Evolutionary conservation across 1,284 basidiomycete species (phyloP).

Genomic region (Spongiforma sp.): DNA sequence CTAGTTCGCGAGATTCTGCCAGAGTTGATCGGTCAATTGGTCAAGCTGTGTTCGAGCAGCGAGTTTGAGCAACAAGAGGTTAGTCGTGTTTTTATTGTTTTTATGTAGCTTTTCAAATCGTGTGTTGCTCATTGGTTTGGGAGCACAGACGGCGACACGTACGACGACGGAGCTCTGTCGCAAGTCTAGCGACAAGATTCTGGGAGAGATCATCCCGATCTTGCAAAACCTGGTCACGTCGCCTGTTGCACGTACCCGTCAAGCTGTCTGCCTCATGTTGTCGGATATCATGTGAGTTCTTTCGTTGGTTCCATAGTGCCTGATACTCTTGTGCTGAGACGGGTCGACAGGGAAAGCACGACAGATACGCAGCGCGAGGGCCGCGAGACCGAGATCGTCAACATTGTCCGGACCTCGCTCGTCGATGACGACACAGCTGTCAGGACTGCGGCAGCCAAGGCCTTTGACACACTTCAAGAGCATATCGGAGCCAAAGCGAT

Average conservation of each 20-base stretch:
- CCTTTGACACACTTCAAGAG: constrained; percentile 94
- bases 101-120: not conserved
- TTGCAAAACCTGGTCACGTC: constrained; percentile 76
- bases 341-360: constrained; percentile 72
- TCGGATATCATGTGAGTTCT: constrained; percentile 82
- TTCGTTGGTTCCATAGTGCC: not conserved
- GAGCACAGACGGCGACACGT: constrained; percentile 76
- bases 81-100: constrained; percentile 10
- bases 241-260: constrained; percentile 75
- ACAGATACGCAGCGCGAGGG: constrained; percentile 88
- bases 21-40: constrained; percentile 80
- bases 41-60: constrained; percentile 77
- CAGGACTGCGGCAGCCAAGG: constrained; percentile 90
- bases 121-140: not conserved
- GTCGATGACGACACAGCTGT: constrained; percentile 91
- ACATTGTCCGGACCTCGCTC: constrained; percentile 83
- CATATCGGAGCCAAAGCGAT: constrained; percentile 91
- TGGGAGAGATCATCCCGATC: constrained; percentile 85
- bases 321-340: not conserved
- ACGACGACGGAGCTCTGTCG: constrained; percentile 90
- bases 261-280: constrained; percentile 89
- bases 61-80: constrained; percentile 94
- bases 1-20: constrained; percentile 93
- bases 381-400: constrained; percentile 90
- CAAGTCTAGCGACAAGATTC: constrained; percentile 94